Base-by-base conservation (phyloP, 2,329 filamentous ascomycete species). In the Pseudocercospora ulei region DNA sequence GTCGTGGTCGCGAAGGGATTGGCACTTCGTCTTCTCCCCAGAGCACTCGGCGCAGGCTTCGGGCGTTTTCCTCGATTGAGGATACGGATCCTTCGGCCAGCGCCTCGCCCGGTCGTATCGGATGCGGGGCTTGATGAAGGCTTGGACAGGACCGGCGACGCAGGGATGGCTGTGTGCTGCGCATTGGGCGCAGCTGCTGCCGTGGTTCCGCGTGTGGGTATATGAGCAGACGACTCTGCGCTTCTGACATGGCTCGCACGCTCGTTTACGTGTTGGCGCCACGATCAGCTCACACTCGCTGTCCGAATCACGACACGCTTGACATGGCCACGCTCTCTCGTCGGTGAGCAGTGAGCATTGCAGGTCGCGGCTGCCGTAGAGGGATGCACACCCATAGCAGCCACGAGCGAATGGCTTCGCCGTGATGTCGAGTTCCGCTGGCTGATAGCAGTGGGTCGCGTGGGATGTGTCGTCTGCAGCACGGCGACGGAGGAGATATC, bases 241-340 rank as follows among this genome's bases (percentile, higher is more conserved):
- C 4, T 48, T 37, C 25, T 51, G 58, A 47, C 62, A 65, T 13
- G 36, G 38, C 29, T 62, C 56, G 40, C 63, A 65, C 2, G 50
- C 30, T 9, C 50, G 54, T 34, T 65, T 64, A 18, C 48, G 50
- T 13, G 33, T 38, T 1, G 62, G 58, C 18, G 54, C 35, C 3
- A 49, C 52, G 22, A 61, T 54, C 1, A 63, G 49, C 9, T 63
- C 56, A 41, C 64, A 66, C 8, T 61, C 57, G 8, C 55, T 31
- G 3, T 46, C 47, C 23, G 57, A 50, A 2, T 53, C 53, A 3
- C 28, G 38, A 38, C 64, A 66, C 8, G 45, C 45, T 6, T 50
- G 25, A 46, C 64, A 66, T 3, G 63, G 64, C 47, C 62, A 66
- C 1, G 41, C 35, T 3, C 45, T 41, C 8, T 56, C 56, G 35